Conservation (phyloP, 805 yeast genomes). For the Cyberlindnera xylosilytica region DNA sequence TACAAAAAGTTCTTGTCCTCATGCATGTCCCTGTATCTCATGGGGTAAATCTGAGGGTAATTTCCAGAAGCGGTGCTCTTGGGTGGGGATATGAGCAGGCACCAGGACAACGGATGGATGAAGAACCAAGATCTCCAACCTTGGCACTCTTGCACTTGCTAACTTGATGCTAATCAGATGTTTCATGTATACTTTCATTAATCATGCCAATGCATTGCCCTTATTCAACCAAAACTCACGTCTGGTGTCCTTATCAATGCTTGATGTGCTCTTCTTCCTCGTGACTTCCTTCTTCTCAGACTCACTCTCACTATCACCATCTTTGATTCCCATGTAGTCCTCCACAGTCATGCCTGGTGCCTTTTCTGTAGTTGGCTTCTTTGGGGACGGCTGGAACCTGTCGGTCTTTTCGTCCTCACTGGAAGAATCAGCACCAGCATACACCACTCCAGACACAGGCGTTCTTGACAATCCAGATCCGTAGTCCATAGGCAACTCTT, state of each 20-base stretch:
- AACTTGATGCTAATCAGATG: too few species aligned
- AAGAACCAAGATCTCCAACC: neutral
- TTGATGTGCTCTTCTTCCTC: constrained; percentile 11
- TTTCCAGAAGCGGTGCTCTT: too few species aligned
- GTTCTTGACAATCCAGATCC: too few species aligned
- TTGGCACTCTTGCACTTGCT: neutral
- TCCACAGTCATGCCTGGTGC: constrained; percentile 13
- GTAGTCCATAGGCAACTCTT: too few species aligned
- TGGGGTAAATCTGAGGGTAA: neutral
- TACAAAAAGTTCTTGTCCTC: too few species aligned
- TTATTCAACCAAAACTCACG: constrained; percentile 40
- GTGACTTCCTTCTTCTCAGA: constrained; percentile 17
- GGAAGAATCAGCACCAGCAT: constrained; percentile 11
- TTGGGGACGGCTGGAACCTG: constrained; percentile 10
- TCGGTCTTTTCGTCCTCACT: constrained; percentile 12
- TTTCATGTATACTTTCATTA: neutral
- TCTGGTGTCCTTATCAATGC: constrained; percentile 21
- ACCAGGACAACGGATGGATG: neutral
- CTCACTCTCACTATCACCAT: constrained; percentile 23
- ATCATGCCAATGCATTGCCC: constrained; percentile 24
- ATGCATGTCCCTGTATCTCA: neutral
- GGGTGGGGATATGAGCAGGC: neutral
- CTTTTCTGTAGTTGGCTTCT: neutral
- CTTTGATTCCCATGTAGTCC: constrained; percentile 16
- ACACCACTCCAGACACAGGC: too few species aligned